Evolutionary conservation across 352 stramenopile genomes (phyloP), one percentile per base, ranked within the genome.

Genomic region (Phytophthora foliorum): DNA sequence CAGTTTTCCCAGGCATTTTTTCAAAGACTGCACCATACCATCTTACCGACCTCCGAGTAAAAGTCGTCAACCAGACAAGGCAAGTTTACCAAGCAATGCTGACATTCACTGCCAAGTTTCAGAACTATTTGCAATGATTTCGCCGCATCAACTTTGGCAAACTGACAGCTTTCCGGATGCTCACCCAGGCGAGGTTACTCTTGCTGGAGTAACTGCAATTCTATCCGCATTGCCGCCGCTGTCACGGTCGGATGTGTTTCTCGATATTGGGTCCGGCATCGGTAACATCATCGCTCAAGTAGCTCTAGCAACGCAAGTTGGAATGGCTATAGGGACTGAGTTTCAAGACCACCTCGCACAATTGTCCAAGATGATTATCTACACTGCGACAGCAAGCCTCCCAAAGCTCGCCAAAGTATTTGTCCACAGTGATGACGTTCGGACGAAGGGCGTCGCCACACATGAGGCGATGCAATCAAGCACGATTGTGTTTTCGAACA

Each of bases 401-500:
- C 6, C 50, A 44, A 57, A n/a, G 13, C 31, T 57, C 6, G 19
- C 29, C 16, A 57, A 57, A 13, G 17, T 57, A 17, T 17, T 16
- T 8, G 31, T 57, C 9, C 25, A 46, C 31, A n/a, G 25, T 7
- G 50, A 25, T 31, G n/a, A 45, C 13, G 14, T 57, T 9, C 17
- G 50, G n/a, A 5, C 7, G 11, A 22, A 45, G n/a, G n/a, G n/a
- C n/a, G 5, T 8, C 19, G 11, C 51, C 3, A 24, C 34, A 36
- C 16, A 58, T 2, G 24, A 21, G 4, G 32, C 22, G 16, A 36
- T 58, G 22, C 34, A 49, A 46, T 21, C 32, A 10, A 48, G 36
- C 22, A 59, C 52, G 21, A 45, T 61, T 31, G 54, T 44, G 8
- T 61, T 51, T 32, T 41, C 54, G 16, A 61, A 61, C 29, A 53